Conservation (phyloP, 352 stramenopile species). For the Globisporangium spiculum region DNA sequence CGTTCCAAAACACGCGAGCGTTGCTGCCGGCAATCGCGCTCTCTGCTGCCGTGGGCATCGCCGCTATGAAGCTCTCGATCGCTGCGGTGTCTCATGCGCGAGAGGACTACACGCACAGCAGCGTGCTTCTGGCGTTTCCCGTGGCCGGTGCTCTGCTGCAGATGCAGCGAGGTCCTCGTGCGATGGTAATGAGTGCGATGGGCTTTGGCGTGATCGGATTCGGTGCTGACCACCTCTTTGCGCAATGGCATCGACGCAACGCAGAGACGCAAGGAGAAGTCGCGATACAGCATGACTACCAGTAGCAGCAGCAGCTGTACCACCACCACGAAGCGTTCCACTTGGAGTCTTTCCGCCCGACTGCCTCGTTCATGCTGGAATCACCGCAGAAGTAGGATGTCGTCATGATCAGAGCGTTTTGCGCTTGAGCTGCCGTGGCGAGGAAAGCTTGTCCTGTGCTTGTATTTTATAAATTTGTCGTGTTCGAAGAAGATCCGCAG, state of each 20-base stretch:
- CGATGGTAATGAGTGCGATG: constrained; percentile 37
- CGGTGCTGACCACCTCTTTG: constrained; percentile 26
- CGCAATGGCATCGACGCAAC: constrained; percentile 1
- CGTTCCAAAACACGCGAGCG: constrained; percentile 28
- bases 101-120: constrained; percentile 55
- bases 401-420: too few relatives aligned
- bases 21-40: constrained; percentile 38
- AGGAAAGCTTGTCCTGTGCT: too few relatives aligned
- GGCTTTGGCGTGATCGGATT: constrained; percentile 38
- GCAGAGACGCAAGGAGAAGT: constrained; percentile 1
- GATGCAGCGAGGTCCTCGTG: constrained; percentile 31
- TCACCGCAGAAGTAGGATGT: background rate
- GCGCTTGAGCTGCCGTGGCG: too few relatives aligned
- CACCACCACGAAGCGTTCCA: constrained; percentile 4
- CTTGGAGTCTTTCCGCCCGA: background rate
- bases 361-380: background rate
- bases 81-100: constrained; percentile 40
- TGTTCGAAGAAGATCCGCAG: too few relatives aligned
- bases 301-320: too few relatives aligned
- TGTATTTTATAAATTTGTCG: too few relatives aligned
- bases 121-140: constrained; percentile 48
- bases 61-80: constrained; percentile 58
- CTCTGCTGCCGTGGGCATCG: constrained; percentile 43
- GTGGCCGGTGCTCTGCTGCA: constrained; percentile 46
- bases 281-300: too few relatives aligned